Evolutionary conservation across 352 stramenopile genomes (phyloP).

Genomic region (Pythium grandisporangium): DNA sequence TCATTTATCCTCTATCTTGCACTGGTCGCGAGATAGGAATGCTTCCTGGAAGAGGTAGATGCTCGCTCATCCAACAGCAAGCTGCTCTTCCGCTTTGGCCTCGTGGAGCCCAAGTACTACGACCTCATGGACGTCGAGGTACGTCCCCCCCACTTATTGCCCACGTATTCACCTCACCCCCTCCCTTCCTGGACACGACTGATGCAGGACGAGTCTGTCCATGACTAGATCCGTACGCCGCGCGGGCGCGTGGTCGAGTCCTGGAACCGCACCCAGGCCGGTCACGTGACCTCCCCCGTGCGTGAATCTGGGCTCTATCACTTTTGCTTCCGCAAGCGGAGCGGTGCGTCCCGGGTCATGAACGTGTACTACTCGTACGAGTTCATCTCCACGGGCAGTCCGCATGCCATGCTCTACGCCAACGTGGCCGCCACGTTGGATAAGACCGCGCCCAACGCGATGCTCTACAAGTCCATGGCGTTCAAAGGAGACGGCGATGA

Average conservation of each 20-base stretch:
- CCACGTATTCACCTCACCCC: neutral
- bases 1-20: neutral
- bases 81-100: constrained; percentile 23
- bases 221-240: constrained; percentile 8
- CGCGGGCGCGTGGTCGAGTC: constrained; percentile 12
- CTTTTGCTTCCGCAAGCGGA: constrained; percentile 65
- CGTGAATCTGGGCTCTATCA: constrained; percentile 74
- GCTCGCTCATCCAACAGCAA: constrained; percentile 20
- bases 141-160: neutral
- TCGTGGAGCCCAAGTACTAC: constrained; percentile 16
- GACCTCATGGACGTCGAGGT: constrained; percentile 19
- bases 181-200: neutral
- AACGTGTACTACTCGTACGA: constrained; percentile 76
- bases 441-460: constrained; percentile 27
- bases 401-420: constrained; percentile 45
- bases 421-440: constrained; percentile 50
- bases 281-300: constrained; percentile 38
- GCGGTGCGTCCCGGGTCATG: constrained; percentile 39
- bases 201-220: neutral
- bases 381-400: constrained; percentile 59
- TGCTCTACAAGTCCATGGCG: constrained; percentile 46
- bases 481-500: constrained; percentile 29
- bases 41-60: constrained; percentile 19
- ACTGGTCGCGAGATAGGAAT: constrained; percentile 11
- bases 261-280: constrained; percentile 57